Base-by-base conservation (phyloP, 2,329 filamentous ascomycete species). In the Botryotinia narcissicola region DNA sequence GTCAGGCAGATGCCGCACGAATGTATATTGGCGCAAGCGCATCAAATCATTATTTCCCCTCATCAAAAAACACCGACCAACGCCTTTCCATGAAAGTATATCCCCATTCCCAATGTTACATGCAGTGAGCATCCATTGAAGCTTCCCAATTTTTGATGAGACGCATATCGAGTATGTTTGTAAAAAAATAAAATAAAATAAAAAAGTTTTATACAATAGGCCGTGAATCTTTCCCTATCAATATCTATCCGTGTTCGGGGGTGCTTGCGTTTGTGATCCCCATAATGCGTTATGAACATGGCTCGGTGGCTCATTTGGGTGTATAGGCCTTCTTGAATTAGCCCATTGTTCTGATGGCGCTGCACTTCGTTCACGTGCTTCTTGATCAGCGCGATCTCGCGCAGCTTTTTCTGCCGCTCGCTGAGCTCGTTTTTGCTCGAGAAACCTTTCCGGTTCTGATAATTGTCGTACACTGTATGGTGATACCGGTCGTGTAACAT, bases 381-480 rank as follows among this genome's bases (percentile, higher is more conserved):
- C 54, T n/a, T 57, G 25, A 29, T 68, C 64, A 14, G 25, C 46
- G 29, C 35, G 48, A 54, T 68, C 64, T 37, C 46, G 64, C 42
- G 64, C 64, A 25, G 64, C 35, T 16, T 40, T 68, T 35, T 68
- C 64, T 22, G 64, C 64, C 22, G 46, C 44, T 42, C 60, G 57
- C 3, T 71, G 37, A 8, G 70, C 70, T 64, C 73, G 74, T 73
- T 70, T 75, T 37, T 77, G 74, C 42, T 77, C 75, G 9, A 77
- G 67, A 66, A 78, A 78, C 16, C 48, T 54, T 44, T 78, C 75
- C 10, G 76, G 74, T 60, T 74, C 64, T 18, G 75, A 70, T 46
- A 71, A 57, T 51, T 71, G 60, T 29, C 48, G 64, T 40, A 68
- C 48, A 8, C 59, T 29, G 29, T 74, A 60, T 22, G 73, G 63